Percentiles rank a stretch among this genome's conserved stretches.
Evolutionary conservation across 2,329 filamentous ascomycete species (phyloP).

Genomic region (Neonectria neomacrospora): DNA sequence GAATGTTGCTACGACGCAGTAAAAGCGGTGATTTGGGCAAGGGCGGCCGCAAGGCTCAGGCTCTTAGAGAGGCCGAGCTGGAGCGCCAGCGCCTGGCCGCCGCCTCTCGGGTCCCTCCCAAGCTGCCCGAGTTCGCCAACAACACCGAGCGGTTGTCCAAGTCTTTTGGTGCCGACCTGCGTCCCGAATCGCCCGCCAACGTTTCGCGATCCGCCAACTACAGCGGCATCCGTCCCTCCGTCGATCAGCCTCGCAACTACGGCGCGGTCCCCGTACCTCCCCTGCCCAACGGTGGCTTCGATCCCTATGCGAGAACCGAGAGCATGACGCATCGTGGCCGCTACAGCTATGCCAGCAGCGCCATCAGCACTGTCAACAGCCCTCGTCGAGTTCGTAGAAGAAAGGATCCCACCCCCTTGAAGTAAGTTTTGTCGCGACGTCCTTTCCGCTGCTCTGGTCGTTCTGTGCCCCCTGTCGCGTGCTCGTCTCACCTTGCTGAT

Average conservation of each 20-base stretch:
- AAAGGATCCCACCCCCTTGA: conserved; percentile 98
- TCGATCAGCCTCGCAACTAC: conserved; percentile 58
- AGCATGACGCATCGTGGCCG: conserved; percentile 97
- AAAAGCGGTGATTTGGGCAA: conserved; percentile 74
- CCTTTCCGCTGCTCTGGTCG: not conserved
- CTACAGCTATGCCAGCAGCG: conserved; percentile 95
- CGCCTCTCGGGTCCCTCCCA: conserved; percentile 60
- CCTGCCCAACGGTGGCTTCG: conserved; percentile 70
- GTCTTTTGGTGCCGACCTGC: conserved; percentile 63
- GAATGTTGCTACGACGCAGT: conserved; percentile 72
- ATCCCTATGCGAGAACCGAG: conserved; percentile 85
- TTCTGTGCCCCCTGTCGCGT: not conserved
- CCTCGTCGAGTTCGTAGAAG: conserved; percentile 90
- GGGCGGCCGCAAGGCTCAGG: conserved; percentile 68
- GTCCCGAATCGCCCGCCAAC: conserved; percentile 71
- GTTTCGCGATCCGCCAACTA: conserved; percentile 60
- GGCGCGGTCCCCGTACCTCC: conserved; percentile 65
- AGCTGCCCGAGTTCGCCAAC: conserved; percentile 64
- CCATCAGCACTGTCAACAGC: conserved; percentile 90
- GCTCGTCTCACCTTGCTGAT: conserved; percentile 23
- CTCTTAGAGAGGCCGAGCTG: conserved; percentile 61
- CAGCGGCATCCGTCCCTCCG: conserved; percentile 60
- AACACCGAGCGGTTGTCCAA: conserved; percentile 59
- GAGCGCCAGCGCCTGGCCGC: conserved; percentile 62
- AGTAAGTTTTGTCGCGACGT: conserved; percentile 70